Evolutionary conservation across 2,329 filamentous ascomycete genomes (phyloP), one percentile per base, ranked within the genome.

Genomic region (Beauveria sp.): DNA sequence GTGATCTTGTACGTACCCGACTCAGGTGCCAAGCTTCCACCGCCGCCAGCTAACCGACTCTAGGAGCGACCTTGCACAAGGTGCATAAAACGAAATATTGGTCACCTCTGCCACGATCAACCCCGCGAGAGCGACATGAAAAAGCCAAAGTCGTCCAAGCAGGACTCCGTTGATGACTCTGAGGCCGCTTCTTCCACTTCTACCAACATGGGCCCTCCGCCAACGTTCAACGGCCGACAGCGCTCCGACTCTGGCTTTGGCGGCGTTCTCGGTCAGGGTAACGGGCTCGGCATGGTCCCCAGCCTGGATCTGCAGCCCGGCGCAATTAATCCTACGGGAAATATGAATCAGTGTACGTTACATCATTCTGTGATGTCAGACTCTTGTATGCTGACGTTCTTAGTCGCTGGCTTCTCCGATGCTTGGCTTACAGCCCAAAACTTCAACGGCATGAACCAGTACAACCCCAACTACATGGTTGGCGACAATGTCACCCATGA

Each of bases 21-120:
- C 61, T 64, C 64, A 61, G 62, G 56, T 63, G 63, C 63, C 54
- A 38, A 50, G 22, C 22, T 62, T 52, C 55, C 48, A 43, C 53
- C 63, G 45, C 62, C 43, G 48, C 58, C 62, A 55, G 66, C 72
- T 74, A 65, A 74, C 66, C 62, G 53, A 62, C 63, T 68, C 64
- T 61, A 96, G 91, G 91, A 96, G 80, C 88, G 95, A 74, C 95
- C 95, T 71, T 99, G 95, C 83, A 93, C 91, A 70, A 86, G 95
- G 78, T 99, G 95, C 81, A 91, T 98, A 77, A 99, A 98, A 79
- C 88, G 95, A 72, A 96, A 96, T 78, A 99, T 99, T 75, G 95
- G 93, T 70, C 95, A 99, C 77, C 83, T 99, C 67, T 99, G 95
- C 77, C 95, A 97, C 79, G 95, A 99, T 77, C 95, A 98, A 77